These are phyloP conservation scores for Xylariaceae sp. DNA, from an alignment of 2,329 filamentous ascomycete genomes.

Conservation along the genomic window DNA sequence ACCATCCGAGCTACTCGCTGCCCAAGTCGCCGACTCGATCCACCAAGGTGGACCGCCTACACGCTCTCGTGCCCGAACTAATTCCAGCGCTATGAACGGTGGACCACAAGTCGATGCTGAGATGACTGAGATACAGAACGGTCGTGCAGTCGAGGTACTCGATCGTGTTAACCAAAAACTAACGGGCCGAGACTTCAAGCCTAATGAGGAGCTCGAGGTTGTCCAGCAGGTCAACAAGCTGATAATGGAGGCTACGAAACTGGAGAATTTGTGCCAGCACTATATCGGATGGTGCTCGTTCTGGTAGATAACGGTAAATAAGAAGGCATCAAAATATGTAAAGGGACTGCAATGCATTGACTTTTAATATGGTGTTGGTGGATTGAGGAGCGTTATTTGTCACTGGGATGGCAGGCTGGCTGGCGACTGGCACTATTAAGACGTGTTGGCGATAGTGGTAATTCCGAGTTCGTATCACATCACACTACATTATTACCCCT, in stretches of 20 bases:
- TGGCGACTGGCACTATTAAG: no score
- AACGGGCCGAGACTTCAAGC: slow-evolving; percentile 88
- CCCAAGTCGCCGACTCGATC: slow-evolving; percentile 33
- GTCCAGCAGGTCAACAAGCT: slow-evolving; percentile 90
- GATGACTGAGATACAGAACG: slow-evolving; percentile 79
- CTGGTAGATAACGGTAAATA: no score
- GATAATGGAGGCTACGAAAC: slow-evolving; percentile 89
- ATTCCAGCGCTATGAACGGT: slow-evolving; percentile 44
- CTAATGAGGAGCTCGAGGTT: slow-evolving; percentile 76
- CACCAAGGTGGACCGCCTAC: slow-evolving; percentile 46
- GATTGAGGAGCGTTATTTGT: no score
- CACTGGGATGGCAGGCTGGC: no score
- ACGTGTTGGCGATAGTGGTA: no score
- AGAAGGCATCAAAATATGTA: no score
- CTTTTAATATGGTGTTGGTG: no score
- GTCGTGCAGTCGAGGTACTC: slow-evolving; percentile 85
- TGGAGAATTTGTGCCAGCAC: slow-evolving; percentile 97
- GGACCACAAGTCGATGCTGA: slow-evolving; percentile 37
- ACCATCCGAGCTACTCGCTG: slow-evolving; percentile 55
- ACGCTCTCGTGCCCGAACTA: slow-evolving; percentile 55
- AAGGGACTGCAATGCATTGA: no score
- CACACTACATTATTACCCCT: no score
- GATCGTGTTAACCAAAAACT: slow-evolving; percentile 92
- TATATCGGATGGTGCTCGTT: slow-evolving; percentile 99
- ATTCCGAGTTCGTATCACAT: no score